Evolutionary conservation across 371 early-diverging fungal species (phyloP).

Genomic region (Mucor mucedo): DNA sequence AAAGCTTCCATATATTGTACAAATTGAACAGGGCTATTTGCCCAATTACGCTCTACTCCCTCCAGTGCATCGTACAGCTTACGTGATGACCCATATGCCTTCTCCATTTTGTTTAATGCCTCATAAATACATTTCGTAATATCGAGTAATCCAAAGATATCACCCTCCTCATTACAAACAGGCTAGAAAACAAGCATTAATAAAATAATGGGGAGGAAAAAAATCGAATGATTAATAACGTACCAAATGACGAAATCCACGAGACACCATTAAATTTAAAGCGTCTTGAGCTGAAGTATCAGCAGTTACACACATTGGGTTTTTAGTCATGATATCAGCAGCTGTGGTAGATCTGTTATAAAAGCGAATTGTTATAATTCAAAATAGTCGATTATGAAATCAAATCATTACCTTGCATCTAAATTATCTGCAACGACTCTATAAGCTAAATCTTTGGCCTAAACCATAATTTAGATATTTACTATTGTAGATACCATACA

Average conservation of each 20-base stretch:
- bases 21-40: constrained; percentile 59
- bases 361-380: neutral
- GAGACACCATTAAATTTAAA: constrained; percentile 91
- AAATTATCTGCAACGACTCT: constrained; percentile 52
- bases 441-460: constrained; percentile 59
- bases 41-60: constrained; percentile 87
- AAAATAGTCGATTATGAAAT: neutral
- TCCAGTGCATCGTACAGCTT: constrained; percentile 91
- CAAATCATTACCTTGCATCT: constrained; percentile 47
- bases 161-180: constrained; percentile 84
- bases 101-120: constrained; percentile 90
- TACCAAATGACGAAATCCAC: constrained; percentile 95
- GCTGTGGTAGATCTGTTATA: constrained; percentile 71
- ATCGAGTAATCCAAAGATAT: constrained; percentile 94
- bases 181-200: constrained; percentile 49
- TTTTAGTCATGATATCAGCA: constrained; percentile 89
- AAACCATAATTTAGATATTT: constrained; percentile 2
- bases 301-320: constrained; percentile 87
- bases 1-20: constrained; percentile 79
- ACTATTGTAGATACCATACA: too few species aligned
- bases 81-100: constrained; percentile 86
- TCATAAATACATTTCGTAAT: constrained; percentile 96
- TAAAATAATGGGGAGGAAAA: constrained; percentile 11
- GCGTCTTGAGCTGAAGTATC: constrained; percentile 91
- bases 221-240: constrained; percentile 10